Base-by-base conservation (phyloP, 2,329 filamentous ascomycete species). In the Pleomassaria siparia region DNA sequence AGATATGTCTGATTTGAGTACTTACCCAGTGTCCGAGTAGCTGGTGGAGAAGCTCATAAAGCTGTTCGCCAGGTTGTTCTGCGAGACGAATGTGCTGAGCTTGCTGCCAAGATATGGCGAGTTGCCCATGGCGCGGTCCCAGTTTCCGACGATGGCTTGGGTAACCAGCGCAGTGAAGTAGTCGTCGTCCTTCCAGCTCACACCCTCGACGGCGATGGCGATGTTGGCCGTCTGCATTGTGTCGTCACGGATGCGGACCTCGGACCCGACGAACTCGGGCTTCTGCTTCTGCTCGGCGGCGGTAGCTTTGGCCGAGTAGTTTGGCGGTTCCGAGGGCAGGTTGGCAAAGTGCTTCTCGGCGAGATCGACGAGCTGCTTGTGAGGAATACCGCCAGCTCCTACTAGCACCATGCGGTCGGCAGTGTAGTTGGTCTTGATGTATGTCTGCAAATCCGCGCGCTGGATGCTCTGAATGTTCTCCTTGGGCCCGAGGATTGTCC, bases 41-140 rank as follows among this genome's bases (percentile, higher is more conserved):
- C 90, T 96, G 61, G 94, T 99, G 59, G 91, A 96, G 80, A 99
- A 99, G 80, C 89, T 95, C 95, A 99, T 99, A 83, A 96, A 99
- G 84, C 91, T 96, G 81, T 96, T 99, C 75, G 94, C 94, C 54
- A 99, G 84, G 74, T 91, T 87, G 78, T 97, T 85, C 77, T 95
- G 86, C 82, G 95, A 89, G 62, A 99, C 87, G 68, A 94, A 90
- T 59, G 87, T 86, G 80, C 90, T 96, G 66, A 99, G 89, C 83
- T 95, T 96, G 88, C 91, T 96, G 67, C 95, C 94, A 71, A 96
- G 87, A 80, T 96, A 94, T 59, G 91, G 87, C 51, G 94, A 94
- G 76, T 94, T 96, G 71, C 95, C 94, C 85, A 97, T 92, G 63
- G 94, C 89, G 78, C 94, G 94, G 80, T 99, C 94, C 86, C 95